Percentiles rank a stretch among this genome's conserved stretches.
Evolutionary conservation across 1,284 basidiomycete genomes (phyloP).

Genomic region (Ustilago vetiveriae): DNA sequence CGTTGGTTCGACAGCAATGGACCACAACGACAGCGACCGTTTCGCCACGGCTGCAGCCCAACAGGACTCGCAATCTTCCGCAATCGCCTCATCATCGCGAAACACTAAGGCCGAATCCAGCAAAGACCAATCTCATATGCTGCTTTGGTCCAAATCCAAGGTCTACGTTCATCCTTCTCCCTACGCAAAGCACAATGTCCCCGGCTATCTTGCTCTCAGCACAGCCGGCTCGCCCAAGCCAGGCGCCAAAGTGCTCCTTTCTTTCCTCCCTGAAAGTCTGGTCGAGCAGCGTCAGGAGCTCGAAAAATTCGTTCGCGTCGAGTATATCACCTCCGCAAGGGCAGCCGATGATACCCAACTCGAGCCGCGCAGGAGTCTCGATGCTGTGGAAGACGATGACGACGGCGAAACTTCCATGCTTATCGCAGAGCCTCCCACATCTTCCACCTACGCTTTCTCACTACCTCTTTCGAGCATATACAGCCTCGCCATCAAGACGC

Average conservation of each 20-base stretch:
- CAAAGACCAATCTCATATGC: slow-evolving; percentile 22
- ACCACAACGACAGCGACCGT: not conserved
- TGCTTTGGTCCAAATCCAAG: slow-evolving; percentile 51
- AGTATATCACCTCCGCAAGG: slow-evolving; percentile 73
- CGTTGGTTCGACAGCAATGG: slow-evolving; percentile 7
- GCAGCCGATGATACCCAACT: slow-evolving; percentile 23
- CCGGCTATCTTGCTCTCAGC: slow-evolving; percentile 75
- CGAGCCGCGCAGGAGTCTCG: slow-evolving; percentile 71
- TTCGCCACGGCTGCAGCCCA: not conserved
- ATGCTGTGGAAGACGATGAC: slow-evolving; percentile 26
- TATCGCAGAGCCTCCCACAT: slow-evolving; percentile 48
- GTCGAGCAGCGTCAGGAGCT: slow-evolving; percentile 71
- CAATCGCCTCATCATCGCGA: slow-evolving; percentile 1
- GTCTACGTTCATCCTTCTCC: slow-evolving; percentile 79
- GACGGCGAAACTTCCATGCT: slow-evolving; percentile 31
- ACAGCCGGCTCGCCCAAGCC: slow-evolving; percentile 20
- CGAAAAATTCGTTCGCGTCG: slow-evolving; percentile 84
- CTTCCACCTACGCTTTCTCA: slow-evolving; percentile 86
- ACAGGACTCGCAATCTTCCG: not conserved
- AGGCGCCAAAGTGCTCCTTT: slow-evolving; percentile 41
- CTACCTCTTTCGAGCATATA: slow-evolving; percentile 88
- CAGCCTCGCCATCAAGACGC: slow-evolving; percentile 82
- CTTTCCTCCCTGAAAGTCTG: slow-evolving; percentile 75
- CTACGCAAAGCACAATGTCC: slow-evolving; percentile 88
- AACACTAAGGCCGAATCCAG: not conserved